Percentiles rank a stretch among this genome's conserved stretches.
Conservation (phyloP, 2,329 filamentous ascomycete species). For the Monilinia aucupariae region DNA sequence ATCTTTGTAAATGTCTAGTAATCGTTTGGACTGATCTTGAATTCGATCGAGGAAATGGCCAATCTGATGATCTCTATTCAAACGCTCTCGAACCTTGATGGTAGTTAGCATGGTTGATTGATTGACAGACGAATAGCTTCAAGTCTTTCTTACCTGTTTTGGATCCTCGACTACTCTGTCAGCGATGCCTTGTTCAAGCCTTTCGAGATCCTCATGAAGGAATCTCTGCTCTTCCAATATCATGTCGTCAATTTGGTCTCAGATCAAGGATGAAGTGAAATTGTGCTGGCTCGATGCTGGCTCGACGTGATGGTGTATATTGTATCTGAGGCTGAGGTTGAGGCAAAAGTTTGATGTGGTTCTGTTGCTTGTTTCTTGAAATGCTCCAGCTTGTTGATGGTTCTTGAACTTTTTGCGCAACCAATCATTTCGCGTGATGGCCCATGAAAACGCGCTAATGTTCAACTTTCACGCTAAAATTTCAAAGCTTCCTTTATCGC, state of each 20-base stretch:
- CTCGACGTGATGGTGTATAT: too few species aligned
- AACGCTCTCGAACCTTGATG: conserved; percentile 72
- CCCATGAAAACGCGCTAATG: conserved; percentile 17
- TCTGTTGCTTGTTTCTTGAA: background rate
- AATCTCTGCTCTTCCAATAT: conserved; percentile 89
- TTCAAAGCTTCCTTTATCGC: conserved; percentile 16
- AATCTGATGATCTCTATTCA: conserved; percentile 90
- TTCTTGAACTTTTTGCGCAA: conserved; percentile 19
- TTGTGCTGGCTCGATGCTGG: background rate
- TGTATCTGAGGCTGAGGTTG: background rate
- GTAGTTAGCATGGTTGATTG: background rate
- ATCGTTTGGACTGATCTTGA: conserved; percentile 73
- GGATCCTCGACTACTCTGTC: conserved; percentile 87
- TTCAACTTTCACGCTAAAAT: conserved; percentile 22
- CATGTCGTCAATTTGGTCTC: conserved; percentile 45
- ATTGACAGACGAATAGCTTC: background rate
- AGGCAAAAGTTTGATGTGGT: background rate
- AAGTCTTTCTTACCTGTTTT: conserved; percentile 63
- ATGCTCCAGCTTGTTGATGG: conserved; percentile 1
- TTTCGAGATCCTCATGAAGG: conserved; percentile 93
- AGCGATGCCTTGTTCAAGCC: conserved; percentile 87
- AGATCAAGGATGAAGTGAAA: background rate
- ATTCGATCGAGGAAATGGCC: conserved; percentile 81
- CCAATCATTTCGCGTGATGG: conserved; percentile 25
- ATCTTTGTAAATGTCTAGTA: conserved; percentile 82